Evolutionary conservation across 306 rosid species (phyloP), one percentile per base, ranked within the genome.

Genomic region (Rosa rugosa): DNA sequence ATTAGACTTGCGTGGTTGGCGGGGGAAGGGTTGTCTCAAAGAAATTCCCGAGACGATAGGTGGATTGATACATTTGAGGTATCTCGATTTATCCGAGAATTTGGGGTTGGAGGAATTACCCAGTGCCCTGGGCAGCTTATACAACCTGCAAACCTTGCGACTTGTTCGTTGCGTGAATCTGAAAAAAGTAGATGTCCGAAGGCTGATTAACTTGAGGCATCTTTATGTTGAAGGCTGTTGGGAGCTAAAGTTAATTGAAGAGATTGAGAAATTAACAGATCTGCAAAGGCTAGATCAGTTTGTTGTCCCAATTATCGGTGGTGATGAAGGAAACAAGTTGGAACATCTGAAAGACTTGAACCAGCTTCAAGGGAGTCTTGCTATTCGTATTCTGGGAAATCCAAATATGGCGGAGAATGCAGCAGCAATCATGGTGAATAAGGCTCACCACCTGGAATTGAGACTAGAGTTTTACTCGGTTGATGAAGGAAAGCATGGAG

Each of bases 341-440:
- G 53, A 22, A 56, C 53, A 56, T 56, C 68, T 34, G 36, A 18
- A 46, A n/a, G 34, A 31, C 22, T 47, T 64, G 47, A 44, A 76
- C 22, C 60, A 47, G 40, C 79, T 64, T 27, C 23, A 20, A 46
- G 72, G 72, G 10, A 0, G 14, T 9, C 71, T 76, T 25, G 1
- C 27, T 0, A 10, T 16, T 1, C 0, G 3, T 16, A 31, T 1
- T 0, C 0, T 0, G 5, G 54, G 38, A 34, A n/a, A 51, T 31
- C 44, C 54, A 34, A 36, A 40, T 36, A n/a, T 47, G 53, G 66
- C 67, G n/a, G 22, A 36, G 31, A 53, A 31, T 31, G 34, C 34
- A 50, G 27, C 27, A 25, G 11, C 63, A 72, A 50, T 40, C 27
- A n/a, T 63, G 50, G 40, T 47, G 34, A 73, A n/a, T 17, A 73